phyloP scores from a whole-genome alignment of 164 flowering plant species.

The Tinospora cordifolia region DNA sequence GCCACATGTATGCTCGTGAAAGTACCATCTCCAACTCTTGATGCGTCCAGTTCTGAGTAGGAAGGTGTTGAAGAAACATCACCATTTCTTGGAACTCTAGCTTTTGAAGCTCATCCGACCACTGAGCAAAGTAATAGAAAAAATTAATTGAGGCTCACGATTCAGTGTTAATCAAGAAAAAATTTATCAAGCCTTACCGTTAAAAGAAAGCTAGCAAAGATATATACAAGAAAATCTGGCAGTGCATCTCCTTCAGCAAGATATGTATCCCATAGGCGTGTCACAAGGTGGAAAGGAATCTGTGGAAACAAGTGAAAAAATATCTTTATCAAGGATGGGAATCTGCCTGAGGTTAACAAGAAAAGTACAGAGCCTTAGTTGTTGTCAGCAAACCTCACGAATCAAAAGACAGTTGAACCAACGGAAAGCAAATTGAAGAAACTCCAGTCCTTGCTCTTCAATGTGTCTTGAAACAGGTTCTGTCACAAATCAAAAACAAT shows the following conservation, averaged over 20 bases:
- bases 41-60: no score
- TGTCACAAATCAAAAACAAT: conserved; percentile 18
- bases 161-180: no score
- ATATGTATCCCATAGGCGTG: conserved; percentile 97
- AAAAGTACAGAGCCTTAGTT: background rate
- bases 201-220: conserved; percentile 88
- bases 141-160: no score
- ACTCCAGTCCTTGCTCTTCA: conserved; percentile 94
- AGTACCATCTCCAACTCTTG: no score
- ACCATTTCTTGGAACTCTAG: no score
- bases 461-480: conserved; percentile 96
- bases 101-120: no score
- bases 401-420: conserved; percentile 99
- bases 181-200: conserved; percentile 71
- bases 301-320: conserved; percentile 15
- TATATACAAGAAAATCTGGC: conserved; percentile 96
- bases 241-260: conserved; percentile 99
- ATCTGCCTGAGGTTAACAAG: conserved; percentile 4
- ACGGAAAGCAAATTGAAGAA: conserved; percentile 97
- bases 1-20: no score
- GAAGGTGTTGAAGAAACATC: no score
- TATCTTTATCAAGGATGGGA: background rate
- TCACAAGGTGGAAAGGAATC: conserved; percentile 92
- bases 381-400: conserved; percentile 65
- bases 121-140: no score